A percentile compares a stretch with the other conserved stretches of the same genome.
Conservation (phyloP, 2,329 filamentous ascomycete genomes). For the Fusarium irregulare region DNA sequence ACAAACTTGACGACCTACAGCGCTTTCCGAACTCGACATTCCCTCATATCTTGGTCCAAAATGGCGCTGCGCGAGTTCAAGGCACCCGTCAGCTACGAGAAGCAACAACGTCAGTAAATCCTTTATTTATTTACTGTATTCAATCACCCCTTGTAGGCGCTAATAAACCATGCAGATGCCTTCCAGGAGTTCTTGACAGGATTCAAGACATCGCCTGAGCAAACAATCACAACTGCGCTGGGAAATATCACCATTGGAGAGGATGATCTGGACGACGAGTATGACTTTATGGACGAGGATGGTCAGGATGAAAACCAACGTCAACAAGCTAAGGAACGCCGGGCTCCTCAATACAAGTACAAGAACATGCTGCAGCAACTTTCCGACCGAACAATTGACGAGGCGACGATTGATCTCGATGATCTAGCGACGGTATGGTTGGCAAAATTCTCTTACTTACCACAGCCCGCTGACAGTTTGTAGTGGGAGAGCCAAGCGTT, state of each 20-base stretch:
- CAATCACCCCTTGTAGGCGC: conserved; percentile 25
- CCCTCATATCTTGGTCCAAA: conserved; percentile 44
- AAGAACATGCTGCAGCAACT: conserved; percentile 87
- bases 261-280: conserved; percentile 87
- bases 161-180: conserved; percentile 64
- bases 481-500: conserved; percentile 78
- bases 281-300: conserved; percentile 90
- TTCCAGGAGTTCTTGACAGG: conserved; percentile 89
- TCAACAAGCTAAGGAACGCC: conserved; percentile 61
- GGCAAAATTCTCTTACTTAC: neutral
- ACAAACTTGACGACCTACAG: conserved; percentile 27
- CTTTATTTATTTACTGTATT: conserved; percentile 1
- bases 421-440: conserved; percentile 78
- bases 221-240: conserved; percentile 82
- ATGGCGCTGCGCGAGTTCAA: conserved; percentile 90
- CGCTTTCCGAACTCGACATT: conserved; percentile 30
- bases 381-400: conserved; percentile 79
- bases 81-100: conserved; percentile 85
- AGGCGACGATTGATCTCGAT: conserved; percentile 89
- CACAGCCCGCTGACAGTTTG: conserved; percentile 32
- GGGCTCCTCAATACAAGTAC: conserved; percentile 83
- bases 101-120: conserved; percentile 76
- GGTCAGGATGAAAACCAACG: conserved; percentile 68
- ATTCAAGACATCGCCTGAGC: conserved; percentile 84
- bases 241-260: conserved; percentile 88